Base-by-base conservation (phyloP, 1,284 basidiomycete species). In the Fomes fomentarius region DNA sequence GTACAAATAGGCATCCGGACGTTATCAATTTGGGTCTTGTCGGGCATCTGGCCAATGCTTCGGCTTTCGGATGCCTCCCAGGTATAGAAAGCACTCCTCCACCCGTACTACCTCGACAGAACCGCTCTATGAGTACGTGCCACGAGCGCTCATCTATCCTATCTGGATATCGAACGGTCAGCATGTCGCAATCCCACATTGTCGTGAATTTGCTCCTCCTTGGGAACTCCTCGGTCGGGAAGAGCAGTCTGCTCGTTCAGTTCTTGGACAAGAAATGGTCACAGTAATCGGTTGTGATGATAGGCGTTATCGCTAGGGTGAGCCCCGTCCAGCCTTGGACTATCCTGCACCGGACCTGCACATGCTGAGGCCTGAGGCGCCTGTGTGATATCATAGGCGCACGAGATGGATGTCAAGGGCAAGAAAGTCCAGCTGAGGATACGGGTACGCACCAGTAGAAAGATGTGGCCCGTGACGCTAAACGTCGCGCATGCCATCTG, bases 251-350 rank as follows among this genome's bases (percentile, higher is more conserved):
- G 7, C 74, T 99, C 1, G 77, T 98, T 6, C 83, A 97, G 6
- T 99, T 98, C 78, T 96, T 95, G 3, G 96, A 99, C 69, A 93
- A 98, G 73, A 93, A 94, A 64, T 99, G 96, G 84, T 76, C 98
- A 28, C 88, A 98, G 67, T 96, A 98, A 74, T 87, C 91, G 39
- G 91, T 88, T 52, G 93, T 95, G 22, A 97, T 94, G n/a, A 98
- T 98, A 65, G 93, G 91, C 11, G 88, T 92, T 1, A 89, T 91
- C 69, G 91, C 90, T 71, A 76, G 89, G 59, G 89, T 88, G 71
- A 69, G 86, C 77, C 15, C 21, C 30, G 37, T 25, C 26, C 37
- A 10, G 21, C 37, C 17, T n/a, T n/a, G n/a, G n/a, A n/a, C n/a
- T 34, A 15, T 21, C 15, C 15, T n/a, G 11, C 26, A 12, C 34